Evolutionary conservation across 768 basidiomycete species (phyloP).

Genomic region (Mycena chlorophos): DNA sequence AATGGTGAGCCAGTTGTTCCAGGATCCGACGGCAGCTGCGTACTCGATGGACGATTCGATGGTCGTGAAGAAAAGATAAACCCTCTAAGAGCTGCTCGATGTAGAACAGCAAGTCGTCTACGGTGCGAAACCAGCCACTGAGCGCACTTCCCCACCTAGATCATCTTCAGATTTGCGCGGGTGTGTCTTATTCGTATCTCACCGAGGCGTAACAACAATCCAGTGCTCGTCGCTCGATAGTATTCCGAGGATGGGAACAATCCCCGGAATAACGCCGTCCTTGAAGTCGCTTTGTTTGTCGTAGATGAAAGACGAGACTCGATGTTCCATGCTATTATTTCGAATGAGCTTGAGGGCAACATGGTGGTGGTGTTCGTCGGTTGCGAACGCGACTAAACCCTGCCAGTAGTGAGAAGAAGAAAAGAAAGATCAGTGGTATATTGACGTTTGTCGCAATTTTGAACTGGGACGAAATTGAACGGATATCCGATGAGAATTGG

Average conservation of each 20-base stretch:
- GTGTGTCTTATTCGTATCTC: not conserved
- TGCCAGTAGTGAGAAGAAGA: not conserved
- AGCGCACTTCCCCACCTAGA: constrained; percentile 16
- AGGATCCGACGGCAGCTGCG: not conserved
- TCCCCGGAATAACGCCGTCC: not conserved
- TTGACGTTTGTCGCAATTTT: not conserved
- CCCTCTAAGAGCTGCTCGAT: constrained; percentile 1
- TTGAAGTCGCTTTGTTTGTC: not conserved
- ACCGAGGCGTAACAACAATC: constrained; percentile 30
- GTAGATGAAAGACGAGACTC: not conserved
- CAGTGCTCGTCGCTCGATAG: constrained; percentile 21
- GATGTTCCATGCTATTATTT: not conserved
- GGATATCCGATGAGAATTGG: not conserved
- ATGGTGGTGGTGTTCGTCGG: not conserved
- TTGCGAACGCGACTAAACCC: not conserved
- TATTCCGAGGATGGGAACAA: constrained; percentile 29
- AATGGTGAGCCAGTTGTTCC: not conserved
- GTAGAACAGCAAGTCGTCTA: constrained; percentile 9
- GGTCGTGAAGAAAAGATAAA: constrained; percentile 10
- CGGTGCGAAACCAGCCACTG: constrained; percentile 1
- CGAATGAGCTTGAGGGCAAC: not conserved
- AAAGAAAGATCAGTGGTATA: not conserved
- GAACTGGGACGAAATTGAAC: not conserved
- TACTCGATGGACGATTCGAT: constrained; percentile 18
- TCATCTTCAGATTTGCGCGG: not conserved